Conservation (phyloP, 2,329 filamentous ascomycete genomes). For the Cladosporium sp. region DNA sequence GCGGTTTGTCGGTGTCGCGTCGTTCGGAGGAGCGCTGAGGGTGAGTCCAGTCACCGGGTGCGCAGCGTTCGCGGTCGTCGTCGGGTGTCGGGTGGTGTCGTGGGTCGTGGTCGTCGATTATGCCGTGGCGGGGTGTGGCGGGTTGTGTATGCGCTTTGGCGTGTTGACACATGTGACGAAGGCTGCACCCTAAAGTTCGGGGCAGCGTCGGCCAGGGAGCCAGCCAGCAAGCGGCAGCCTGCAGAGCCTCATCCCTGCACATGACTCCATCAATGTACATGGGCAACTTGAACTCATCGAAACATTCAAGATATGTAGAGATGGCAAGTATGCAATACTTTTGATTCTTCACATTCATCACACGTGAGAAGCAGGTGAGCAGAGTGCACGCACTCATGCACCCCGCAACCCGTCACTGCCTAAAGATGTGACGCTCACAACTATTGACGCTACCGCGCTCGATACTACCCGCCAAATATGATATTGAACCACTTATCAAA, state of each 20-base stretch:
- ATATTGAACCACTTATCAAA: constrained; percentile 30
- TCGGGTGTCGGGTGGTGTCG: background rate
- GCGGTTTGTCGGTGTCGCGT: background rate
- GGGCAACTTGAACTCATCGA: too few relatives aligned
- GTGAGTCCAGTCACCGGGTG: background rate
- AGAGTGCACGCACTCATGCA: too few relatives aligned
- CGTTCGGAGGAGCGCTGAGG: background rate
- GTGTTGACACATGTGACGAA: background rate
- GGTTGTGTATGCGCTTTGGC: background rate
- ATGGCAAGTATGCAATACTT: too few relatives aligned
- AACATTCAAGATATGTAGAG: too few relatives aligned
- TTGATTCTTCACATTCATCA: too few relatives aligned
- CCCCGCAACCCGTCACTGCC: too few relatives aligned
- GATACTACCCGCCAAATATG: background rate
- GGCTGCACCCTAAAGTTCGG: background rate
- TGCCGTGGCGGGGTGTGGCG: background rate
- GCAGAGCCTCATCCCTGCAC: too few relatives aligned
- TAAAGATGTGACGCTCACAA: too few relatives aligned
- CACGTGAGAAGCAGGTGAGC: too few relatives aligned
- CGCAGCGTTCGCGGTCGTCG: background rate
- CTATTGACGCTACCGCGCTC: too few relatives aligned
- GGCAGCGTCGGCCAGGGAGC: background rate
- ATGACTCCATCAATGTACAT: too few relatives aligned
- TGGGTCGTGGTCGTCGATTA: constrained; percentile 2
- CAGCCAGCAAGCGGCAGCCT: background rate